Percentiles rank a stretch among this genome's conserved stretches.
Conservation (phyloP, 2,329 filamentous ascomycete genomes). For the Leptoxyphium fumago region DNA sequence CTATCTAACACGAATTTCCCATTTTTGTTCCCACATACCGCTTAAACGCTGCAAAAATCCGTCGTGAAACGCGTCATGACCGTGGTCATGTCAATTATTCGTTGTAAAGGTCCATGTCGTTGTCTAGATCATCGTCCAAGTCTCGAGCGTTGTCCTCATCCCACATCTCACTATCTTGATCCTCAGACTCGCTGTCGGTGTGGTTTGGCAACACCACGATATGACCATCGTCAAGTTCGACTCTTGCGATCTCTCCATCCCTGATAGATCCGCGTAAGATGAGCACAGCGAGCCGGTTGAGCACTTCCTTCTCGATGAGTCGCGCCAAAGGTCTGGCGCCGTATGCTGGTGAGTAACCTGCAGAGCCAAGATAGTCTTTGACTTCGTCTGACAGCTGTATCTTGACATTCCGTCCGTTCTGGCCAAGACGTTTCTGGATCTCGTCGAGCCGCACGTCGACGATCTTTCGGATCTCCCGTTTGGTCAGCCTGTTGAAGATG, state of each 20-base stretch:
- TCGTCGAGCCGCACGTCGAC: slow-evolving; percentile 79
- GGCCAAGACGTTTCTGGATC: slow-evolving; percentile 77
- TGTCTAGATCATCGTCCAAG: slow-evolving; percentile 31
- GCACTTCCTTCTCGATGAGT: slow-evolving; percentile 91
- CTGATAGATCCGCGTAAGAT: slow-evolving; percentile 73
- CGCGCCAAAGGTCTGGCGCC: slow-evolving; percentile 78
- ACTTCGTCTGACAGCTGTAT: slow-evolving; percentile 75
- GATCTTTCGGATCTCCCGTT: slow-evolving; percentile 81
- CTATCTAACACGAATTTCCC: no score
- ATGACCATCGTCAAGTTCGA: slow-evolving; percentile 65
- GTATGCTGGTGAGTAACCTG: slow-evolving; percentile 90
- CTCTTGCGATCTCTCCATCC: slow-evolving; percentile 71
- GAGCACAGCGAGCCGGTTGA: slow-evolving; percentile 83
- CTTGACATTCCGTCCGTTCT: slow-evolving; percentile 72
- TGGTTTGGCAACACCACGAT: slow-evolving; percentile 78
- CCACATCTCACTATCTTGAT: slow-evolving; percentile 57
- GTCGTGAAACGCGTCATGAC: background rate
- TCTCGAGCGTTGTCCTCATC: slow-evolving; percentile 62
- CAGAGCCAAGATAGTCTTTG: slow-evolving; percentile 80
- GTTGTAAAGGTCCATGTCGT: slow-evolving; percentile 50
- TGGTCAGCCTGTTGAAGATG: slow-evolving; percentile 95
- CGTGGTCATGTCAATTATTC: slow-evolving; percentile 15
- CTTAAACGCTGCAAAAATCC: background rate
- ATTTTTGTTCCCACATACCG: background rate
- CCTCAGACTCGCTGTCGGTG: slow-evolving; percentile 41